phyloP scores from a whole-genome alignment of 2,329 filamentous ascomycete species.

The Pseudogymnoascus sp. region DNA sequence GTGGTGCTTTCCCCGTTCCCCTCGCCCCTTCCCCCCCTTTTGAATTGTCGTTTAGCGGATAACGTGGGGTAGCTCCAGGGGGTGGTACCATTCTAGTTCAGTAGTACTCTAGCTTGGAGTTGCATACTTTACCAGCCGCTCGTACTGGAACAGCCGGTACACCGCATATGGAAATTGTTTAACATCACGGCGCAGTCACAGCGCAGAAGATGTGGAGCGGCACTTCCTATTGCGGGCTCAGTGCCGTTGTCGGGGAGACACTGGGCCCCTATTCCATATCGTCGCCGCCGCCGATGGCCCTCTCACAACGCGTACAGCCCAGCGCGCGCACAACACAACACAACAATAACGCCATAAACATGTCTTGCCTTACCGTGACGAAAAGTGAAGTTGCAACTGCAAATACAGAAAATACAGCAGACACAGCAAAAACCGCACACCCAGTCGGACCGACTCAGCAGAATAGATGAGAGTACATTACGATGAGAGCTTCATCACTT shows the following conservation, averaged over 20 bases:
- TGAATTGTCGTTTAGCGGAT: background rate
- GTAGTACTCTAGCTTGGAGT: background rate
- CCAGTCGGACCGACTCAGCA: background rate
- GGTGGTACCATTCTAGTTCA: too few relatives aligned
- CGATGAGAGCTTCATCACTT: background rate
- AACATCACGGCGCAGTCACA: too few relatives aligned
- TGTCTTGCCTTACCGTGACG: background rate
- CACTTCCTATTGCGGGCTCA: background rate
- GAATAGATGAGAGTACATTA: background rate
- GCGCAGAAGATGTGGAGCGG: too few relatives aligned
- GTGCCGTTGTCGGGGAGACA: background rate
- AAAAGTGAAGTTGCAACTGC: background rate
- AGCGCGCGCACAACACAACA: background rate
- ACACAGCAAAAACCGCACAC: background rate
- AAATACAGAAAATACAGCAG: background rate
- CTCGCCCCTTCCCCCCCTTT: background rate
- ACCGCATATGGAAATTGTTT: background rate
- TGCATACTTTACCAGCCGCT: slow-evolving; percentile 1
- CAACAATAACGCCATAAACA: background rate
- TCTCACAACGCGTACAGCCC: background rate
- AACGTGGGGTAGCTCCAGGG: background rate
- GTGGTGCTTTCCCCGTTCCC: background rate
- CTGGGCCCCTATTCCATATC: background rate
- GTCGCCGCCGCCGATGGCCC: background rate
- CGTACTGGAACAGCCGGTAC: background rate